Base-by-base conservation (phyloP, 495 filamentous ascomycete species). In the Antarctomyces pellizariae region DNA sequence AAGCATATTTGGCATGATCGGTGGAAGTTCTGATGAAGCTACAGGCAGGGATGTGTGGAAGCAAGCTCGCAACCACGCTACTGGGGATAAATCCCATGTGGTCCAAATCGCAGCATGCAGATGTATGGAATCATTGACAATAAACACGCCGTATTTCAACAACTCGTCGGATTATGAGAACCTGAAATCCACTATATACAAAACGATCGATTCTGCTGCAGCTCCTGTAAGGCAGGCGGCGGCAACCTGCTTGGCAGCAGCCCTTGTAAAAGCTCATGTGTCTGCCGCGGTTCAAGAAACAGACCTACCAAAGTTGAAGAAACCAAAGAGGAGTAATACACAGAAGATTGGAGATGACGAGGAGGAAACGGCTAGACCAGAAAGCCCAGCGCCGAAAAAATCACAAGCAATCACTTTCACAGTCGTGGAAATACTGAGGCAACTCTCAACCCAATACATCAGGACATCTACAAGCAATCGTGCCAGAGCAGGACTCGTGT, bases 31-130 rank as follows among this genome's bases (percentile, higher is more conserved):
- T 30, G 86, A 99, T 36, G 86, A 99, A 45, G 54, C 49, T 29
- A 60, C 76, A n/a, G 75, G 73, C 7, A 67, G 79, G 37, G 84
- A 93, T 43, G 66, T 82, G 15, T 95, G 83, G 86, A 99, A 92
- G 46, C 74, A 78, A 39, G 72, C 75, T 13, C 64, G 86, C 24
- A 74, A 62, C 47, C 64, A 70, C 30, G 74, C 76, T 6, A 62
- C 69, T 1, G 55, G 59, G 22, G 86, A 95, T 44, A 93, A 83
- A 44, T 71, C 80, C 6, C 62, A 67, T 3, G 58, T 89, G 22
- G 80, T 78, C 13, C 71, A 95, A 43, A 61, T 73, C 7, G 65
- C 66, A 31, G 77, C 79, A 7, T 90, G 75, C 37, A 63, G 66
- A 30, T 90, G 80, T 41, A 46, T 95, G 30, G 75, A 78, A 40